These are phyloP conservation scores for Russula brevipes DNA, from an alignment of 768 basidiomycete species.

Conservation along the genomic window DNA sequence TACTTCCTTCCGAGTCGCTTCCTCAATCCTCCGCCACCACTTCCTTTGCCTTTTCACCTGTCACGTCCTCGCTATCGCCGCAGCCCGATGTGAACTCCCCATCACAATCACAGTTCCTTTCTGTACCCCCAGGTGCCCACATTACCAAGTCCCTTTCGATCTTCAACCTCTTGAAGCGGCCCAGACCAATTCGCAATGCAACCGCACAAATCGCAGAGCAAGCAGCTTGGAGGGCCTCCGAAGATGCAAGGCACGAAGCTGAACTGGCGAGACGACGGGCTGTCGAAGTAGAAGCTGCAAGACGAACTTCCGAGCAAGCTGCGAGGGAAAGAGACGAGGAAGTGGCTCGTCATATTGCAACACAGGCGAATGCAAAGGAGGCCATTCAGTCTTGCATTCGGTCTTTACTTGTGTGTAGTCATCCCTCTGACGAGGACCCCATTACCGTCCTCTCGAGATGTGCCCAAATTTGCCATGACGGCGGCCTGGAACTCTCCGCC, in stretches of 20 bases:
- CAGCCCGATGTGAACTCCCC: neutral
- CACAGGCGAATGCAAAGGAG: neutral
- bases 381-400: slow-evolving; percentile 4
- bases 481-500: slow-evolving; percentile 45
- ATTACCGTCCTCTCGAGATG: slow-evolving; percentile 52
- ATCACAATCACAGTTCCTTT: neutral
- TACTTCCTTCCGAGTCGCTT: no score
- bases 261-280: neutral
- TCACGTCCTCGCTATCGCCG: neutral
- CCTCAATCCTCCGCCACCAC: neutral
- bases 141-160: slow-evolving; percentile 1
- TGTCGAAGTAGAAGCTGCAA: neutral
- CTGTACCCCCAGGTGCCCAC: neutral
- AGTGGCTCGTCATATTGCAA: neutral
- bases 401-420: slow-evolving; percentile 35
- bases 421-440: slow-evolving; percentile 32
- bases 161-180: neutral
- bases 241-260: neutral
- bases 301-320: neutral
- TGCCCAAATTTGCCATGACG: slow-evolving; percentile 48
- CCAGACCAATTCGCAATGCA: slow-evolving; percentile 4
- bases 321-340: neutral
- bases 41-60: neutral
- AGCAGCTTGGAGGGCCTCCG: neutral
- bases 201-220: neutral